Evolutionary conservation across 345 rosid species (phyloP), one percentile per base, ranked within the genome.

Genomic region (Eucalyptus sp.): DNA sequence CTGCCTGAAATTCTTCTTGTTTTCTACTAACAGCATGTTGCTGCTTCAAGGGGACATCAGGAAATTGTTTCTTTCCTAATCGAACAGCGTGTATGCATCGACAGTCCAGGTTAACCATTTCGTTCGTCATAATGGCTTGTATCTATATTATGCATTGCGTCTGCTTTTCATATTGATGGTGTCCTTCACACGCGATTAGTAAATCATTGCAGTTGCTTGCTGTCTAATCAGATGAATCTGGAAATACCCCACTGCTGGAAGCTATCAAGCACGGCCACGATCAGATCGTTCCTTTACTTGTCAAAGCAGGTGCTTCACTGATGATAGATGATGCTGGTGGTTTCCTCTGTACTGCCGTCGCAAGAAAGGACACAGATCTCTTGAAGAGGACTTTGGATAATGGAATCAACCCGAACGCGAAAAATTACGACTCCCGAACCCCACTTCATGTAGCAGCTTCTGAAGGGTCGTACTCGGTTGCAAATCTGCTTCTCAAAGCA

Each of bases 371-470:
- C 52, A 62, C 91, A 48, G 92, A 94, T 91, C 93, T 95, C 46
- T 86, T 97, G 43, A 96, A 93, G 88, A 92, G 98, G 89, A 90
- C 93, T 87, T 90, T 97, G 84, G 91, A 41, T 16, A 88, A 91
- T 88, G 98, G 98, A 50, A 93, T 94, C 10, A 94, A 96, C 89
- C 97, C 98, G 4, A 97, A 93, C 68, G 94, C 96, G 5, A 95
- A 91, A 91, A 95, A 93, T 87, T 96, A 94, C 90, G 99, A 97
- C 91, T 88, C 88, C 81, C 92, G 98, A 88, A 96, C 99, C 27
- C 93, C 98, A 44, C 96, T 97, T 87, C 98, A 97, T 79, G 85
- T 97, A 4, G 99, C 99, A 92, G 95, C 97, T 49, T 94, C 99
- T 8, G 97, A 95, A 91, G 97, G 97, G 24, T 89, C 90, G 24